Conservation (phyloP, 495 filamentous ascomycete species). For the Chaetomidium leptoderma region DNA sequence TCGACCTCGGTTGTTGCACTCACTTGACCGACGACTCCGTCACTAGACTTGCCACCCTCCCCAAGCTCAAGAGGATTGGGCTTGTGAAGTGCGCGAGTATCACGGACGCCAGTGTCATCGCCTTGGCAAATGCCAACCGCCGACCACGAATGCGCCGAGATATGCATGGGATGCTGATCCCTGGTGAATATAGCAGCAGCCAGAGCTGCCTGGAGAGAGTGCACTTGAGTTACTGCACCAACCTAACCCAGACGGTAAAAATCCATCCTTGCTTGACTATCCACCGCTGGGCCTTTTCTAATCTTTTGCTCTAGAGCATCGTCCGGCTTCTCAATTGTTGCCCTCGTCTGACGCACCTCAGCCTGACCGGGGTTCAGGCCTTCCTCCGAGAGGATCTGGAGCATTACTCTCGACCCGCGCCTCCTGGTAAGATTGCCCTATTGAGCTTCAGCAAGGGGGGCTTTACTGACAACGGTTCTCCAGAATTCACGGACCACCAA, state of each 20-base stretch:
- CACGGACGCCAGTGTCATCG: slow-evolving; percentile 81
- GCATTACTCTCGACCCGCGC: slow-evolving; percentile 79
- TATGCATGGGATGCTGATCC: slow-evolving; percentile 35
- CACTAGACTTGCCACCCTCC: slow-evolving; percentile 75
- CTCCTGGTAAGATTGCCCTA: slow-evolving; percentile 50
- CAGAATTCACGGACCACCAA: slow-evolving; percentile 94
- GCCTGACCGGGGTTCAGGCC: slow-evolving; percentile 88
- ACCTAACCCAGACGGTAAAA: slow-evolving; percentile 73
- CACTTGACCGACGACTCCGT: slow-evolving; percentile 84
- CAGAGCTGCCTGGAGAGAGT: slow-evolving; percentile 76
- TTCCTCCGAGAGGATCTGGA: slow-evolving; percentile 75
- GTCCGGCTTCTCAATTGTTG: slow-evolving; percentile 84
- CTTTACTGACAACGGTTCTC: slow-evolving; percentile 26
- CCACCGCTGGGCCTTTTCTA: slow-evolving; percentile 18
- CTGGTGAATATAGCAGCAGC: slow-evolving; percentile 43
- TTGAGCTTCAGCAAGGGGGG: not conserved
- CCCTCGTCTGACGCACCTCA: slow-evolving; percentile 88
- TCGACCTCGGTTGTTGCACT: slow-evolving; percentile 93
- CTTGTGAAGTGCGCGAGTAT: slow-evolving; percentile 90
- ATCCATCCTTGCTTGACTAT: not conserved
- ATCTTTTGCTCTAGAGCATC: slow-evolving; percentile 68
- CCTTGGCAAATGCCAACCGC: slow-evolving; percentile 63
- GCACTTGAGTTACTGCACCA: slow-evolving; percentile 92
- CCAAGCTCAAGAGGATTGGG: slow-evolving; percentile 90
- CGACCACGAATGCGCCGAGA: slow-evolving; percentile 47